These are phyloP conservation scores for Podaxis carcinomalis DNA, from an alignment of 768 basidiomycete species.

Conservation along the genomic window DNA sequence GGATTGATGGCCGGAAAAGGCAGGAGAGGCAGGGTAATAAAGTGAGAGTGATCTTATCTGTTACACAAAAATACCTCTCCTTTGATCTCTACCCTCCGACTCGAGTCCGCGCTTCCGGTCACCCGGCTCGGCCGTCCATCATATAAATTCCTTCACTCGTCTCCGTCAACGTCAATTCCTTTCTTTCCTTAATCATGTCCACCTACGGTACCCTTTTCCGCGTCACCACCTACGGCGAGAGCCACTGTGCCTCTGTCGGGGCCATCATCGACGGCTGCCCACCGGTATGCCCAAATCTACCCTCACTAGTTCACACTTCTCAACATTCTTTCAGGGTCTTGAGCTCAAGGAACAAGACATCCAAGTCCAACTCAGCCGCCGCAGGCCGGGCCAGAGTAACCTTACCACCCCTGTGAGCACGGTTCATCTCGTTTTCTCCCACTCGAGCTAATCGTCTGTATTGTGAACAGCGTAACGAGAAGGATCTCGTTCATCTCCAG, in stretches of 20 bases:
- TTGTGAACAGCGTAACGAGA: constrained; percentile 77
- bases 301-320: neutral
- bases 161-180: neutral
- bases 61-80: neutral
- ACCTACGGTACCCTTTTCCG: constrained; percentile 89
- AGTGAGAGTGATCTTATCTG: neutral
- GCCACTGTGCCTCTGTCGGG: constrained; percentile 94
- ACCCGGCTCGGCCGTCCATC: neutral
- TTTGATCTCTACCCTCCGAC: neutral
- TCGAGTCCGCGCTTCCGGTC: neutral
- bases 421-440: constrained; percentile 1
- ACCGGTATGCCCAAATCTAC: constrained; percentile 53
- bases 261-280: constrained; percentile 98
- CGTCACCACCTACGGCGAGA: constrained; percentile 97
- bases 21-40: neutral
- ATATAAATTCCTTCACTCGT: constrained; percentile 9
- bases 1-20: constrained; percentile 10
- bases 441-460: constrained; percentile 4
- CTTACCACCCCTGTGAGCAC: constrained; percentile 87
- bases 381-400: constrained; percentile 93
- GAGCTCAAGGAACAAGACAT: constrained; percentile 77
- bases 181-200: constrained; percentile 56
- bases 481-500: constrained; percentile 89
- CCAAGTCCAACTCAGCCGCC: constrained; percentile 84
- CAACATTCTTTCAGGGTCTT: constrained; percentile 58